phyloP scores from a whole-genome alignment of 1,139 yeast genomes.

The Magnusiomyces tetraspermus region DNA sequence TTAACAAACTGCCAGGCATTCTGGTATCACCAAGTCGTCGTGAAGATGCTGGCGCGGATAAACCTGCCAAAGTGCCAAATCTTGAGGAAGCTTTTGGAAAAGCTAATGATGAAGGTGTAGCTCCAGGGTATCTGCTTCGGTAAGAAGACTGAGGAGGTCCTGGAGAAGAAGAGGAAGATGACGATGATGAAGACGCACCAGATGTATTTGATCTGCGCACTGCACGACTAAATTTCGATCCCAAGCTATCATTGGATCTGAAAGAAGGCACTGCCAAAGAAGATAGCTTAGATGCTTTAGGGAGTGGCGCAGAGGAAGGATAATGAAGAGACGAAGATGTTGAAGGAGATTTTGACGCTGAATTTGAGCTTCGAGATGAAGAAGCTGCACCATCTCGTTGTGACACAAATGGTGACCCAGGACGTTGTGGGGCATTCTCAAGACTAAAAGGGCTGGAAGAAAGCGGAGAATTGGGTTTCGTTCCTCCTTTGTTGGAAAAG shows the following conservation, averaged over 20 bases:
- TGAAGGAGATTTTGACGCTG: background rate
- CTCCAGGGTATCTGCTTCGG: background rate
- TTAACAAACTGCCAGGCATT: background rate
- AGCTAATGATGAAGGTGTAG: background rate
- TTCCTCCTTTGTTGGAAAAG: background rate
- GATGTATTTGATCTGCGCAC: background rate
- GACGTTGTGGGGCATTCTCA: background rate
- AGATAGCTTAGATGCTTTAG: no score
- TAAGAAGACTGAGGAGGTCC: background rate
- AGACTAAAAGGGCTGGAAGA: background rate
- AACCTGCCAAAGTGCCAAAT: background rate
- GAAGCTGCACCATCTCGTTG: background rate
- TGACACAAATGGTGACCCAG: conserved; percentile 3
- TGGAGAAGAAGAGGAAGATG: no score
- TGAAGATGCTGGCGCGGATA: background rate
- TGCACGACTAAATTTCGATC: background rate
- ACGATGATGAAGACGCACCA: background rate
- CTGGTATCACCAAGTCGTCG: background rate
- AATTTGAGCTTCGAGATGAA: background rate
- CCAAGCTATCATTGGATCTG: background rate
- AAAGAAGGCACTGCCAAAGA: no score
- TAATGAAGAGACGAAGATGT: background rate
- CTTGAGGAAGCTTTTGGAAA: background rate
- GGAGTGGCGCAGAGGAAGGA: background rate
- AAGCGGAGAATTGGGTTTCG: background rate